These are phyloP conservation scores for Manihot esculenta DNA, from an alignment of 441 rosid species.

Conservation along the genomic window DNA sequence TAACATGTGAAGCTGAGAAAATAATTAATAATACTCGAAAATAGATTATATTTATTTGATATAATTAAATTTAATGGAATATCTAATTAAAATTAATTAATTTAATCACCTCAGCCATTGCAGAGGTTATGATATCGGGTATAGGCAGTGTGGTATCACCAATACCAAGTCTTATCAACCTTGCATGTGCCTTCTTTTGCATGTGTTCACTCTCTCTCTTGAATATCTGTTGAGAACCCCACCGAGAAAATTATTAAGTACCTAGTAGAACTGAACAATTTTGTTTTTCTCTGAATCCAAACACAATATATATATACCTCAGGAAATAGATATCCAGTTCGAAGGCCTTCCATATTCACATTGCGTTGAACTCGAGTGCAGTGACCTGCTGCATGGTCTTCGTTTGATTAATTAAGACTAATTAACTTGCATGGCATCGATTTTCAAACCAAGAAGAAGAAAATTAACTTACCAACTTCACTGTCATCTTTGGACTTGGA, in stretches of 20 bases:
- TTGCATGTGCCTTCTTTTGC: conserved; percentile 37
- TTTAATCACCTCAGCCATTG: conserved; percentile 43
- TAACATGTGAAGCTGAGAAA: too few species aligned
- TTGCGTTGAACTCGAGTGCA: conserved; percentile 9
- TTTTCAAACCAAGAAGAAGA: too few species aligned
- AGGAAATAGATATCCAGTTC: conserved; percentile 19
- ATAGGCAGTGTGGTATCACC: conserved; percentile 54
- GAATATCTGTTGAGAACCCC: conserved; percentile 26
- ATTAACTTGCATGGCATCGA: too few species aligned
- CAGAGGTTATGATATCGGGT: conserved; percentile 40
- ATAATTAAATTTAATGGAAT: too few species aligned
- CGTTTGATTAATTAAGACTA: too few species aligned
- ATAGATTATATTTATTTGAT: too few species aligned
- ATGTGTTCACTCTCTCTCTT: conserved; percentile 35
- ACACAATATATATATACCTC: conserved; percentile 1
- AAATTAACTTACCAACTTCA: background rate
- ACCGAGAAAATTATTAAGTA: background rate
- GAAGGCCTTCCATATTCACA: conserved; percentile 15
- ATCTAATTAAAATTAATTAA: background rate
- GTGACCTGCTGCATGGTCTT: conserved; percentile 9
- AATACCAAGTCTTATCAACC: conserved; percentile 44
- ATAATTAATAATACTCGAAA: too few species aligned
- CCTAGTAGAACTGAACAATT: background rate
- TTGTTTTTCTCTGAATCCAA: background rate
- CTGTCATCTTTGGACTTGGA: background rate